phyloP scores from a whole-genome alignment of 2,329 filamentous ascomycete species.

The Penicillium fuscoglaucum region DNA sequence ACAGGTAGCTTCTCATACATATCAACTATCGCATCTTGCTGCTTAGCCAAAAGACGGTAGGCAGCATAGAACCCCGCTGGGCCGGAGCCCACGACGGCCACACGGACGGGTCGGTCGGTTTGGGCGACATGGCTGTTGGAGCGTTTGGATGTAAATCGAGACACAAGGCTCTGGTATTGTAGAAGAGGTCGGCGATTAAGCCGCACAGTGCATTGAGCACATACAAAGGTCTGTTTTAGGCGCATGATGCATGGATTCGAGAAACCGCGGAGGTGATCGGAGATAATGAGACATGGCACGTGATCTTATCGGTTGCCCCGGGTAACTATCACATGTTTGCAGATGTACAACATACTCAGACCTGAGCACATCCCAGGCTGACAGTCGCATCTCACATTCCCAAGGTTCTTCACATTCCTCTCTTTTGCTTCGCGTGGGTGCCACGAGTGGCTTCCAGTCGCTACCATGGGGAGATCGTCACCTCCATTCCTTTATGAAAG shows the following conservation, averaged over 20 bases:
- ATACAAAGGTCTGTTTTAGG: conserved; percentile 29
- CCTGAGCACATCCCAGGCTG: not conserved
- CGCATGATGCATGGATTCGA: conserved; percentile 24
- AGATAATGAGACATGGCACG: conserved; percentile 12
- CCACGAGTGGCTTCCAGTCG: conserved; percentile 29
- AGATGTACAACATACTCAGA: conserved; percentile 1
- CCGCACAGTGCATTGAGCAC: conserved; percentile 32
- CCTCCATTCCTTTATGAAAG: conserved; percentile 74
- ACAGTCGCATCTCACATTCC: conserved; percentile 24
- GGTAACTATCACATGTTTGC: conserved; percentile 31
- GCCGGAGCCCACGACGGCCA: conserved; percentile 89
- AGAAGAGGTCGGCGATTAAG: conserved; percentile 14
- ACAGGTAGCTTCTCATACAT: conserved; percentile 97
- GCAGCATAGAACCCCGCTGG: conserved; percentile 96
- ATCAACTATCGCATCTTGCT: conserved; percentile 72
- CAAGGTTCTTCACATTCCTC: conserved; percentile 24
- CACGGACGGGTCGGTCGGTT: conserved; percentile 61
- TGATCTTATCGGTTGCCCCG: conserved; percentile 33
- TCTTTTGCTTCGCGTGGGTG: conserved; percentile 36
- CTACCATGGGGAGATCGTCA: conserved; percentile 53
- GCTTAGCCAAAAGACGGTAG: conserved; percentile 75
- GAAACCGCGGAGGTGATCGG: conserved; percentile 4
- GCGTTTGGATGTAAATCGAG: conserved; percentile 22
- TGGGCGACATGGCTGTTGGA: conserved; percentile 34
- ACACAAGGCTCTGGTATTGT: not conserved